Evolutionary conservation across 306 rosid species (phyloP).

Genomic region (Vigna trinervia): DNA sequence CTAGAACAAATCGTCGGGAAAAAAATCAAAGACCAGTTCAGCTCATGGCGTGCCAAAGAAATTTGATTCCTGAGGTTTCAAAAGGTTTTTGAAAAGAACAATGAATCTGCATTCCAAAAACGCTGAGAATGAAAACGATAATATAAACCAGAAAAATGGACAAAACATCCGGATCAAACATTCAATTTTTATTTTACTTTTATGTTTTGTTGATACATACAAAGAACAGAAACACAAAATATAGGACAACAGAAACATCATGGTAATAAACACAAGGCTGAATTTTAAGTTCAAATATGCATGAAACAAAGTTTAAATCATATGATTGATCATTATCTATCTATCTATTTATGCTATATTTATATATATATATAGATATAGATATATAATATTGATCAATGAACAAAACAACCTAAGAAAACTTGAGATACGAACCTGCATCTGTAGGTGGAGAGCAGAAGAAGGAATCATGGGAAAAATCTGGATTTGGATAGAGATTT

Average conservation of each 20-base stretch:
- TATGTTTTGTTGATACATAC: background rate
- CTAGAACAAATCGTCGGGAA: conserved; percentile 26
- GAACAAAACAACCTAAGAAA: background rate
- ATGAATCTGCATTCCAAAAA: background rate
- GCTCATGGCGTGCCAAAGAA: conserved; percentile 1
- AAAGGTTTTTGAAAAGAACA: background rate
- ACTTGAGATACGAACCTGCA: conserved; percentile 45
- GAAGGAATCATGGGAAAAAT: conserved; percentile 16
- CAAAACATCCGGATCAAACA: conserved; percentile 50
- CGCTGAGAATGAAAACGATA: background rate
- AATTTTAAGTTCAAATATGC: conserved; percentile 7
- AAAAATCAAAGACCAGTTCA: conserved; percentile 7
- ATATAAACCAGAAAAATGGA: conserved; percentile 3
- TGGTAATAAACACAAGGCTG: conserved; percentile 11
- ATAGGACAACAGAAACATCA: conserved; percentile 6
- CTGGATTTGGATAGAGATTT: conserved; percentile 39
- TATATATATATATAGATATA: background rate
- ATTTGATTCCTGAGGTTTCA: conserved; percentile 1
- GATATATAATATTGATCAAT: conserved; percentile 8
- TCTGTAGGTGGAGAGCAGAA: conserved; percentile 35
- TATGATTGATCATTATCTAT: background rate
- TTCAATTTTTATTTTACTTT: conserved; percentile 12
- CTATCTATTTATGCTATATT: background rate
- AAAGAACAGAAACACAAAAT: background rate
- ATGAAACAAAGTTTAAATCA: background rate